A percentile compares a stretch with the other conserved stretches of the same genome.
phyloP scores from a whole-genome alignment of 129 eudicot genomes.

The Ambrosia trifida region DNA sequence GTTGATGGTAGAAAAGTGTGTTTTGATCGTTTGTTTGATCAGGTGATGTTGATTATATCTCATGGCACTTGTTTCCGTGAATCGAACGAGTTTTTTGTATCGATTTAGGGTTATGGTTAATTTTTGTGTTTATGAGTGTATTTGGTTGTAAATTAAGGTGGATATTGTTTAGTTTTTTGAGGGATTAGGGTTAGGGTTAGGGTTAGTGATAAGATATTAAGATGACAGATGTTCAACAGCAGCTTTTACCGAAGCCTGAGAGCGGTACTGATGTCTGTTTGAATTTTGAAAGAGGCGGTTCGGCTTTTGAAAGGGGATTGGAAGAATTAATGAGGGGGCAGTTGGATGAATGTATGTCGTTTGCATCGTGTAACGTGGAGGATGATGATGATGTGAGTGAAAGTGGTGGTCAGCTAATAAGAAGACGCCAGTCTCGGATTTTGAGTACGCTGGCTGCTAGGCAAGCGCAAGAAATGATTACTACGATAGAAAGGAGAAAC shows the following conservation, averaged over 20 bases:
- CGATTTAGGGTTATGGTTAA: too few species aligned
- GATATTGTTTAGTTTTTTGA: too few species aligned
- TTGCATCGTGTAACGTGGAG: constrained; percentile 69
- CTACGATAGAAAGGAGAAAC: constrained; percentile 92
- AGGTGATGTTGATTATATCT: too few species aligned
- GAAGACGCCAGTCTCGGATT: constrained; percentile 79
- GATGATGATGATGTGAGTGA: constrained; percentile 68
- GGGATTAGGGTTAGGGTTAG: constrained; percentile 3
- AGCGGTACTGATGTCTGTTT: constrained; percentile 55
- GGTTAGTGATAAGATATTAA: constrained; percentile 31
- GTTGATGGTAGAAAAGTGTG: too few species aligned
- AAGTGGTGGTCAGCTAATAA: constrained; percentile 65
- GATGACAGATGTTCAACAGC: constrained; percentile 65
- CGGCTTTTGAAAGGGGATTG: constrained; percentile 73
- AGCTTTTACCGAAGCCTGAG: constrained; percentile 75
- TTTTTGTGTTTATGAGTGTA: too few species aligned
- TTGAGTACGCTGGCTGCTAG: constrained; percentile 87
- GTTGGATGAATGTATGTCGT: constrained; percentile 84
- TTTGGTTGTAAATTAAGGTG: too few species aligned
- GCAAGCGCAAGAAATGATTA: constrained; percentile 92
- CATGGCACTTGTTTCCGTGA: too few species aligned
- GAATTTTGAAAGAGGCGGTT: constrained; percentile 26
- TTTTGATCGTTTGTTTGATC: too few species aligned
- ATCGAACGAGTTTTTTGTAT: too few species aligned
- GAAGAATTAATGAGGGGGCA: constrained; percentile 86